phyloP scores from a whole-genome alignment of 257 asterid genomes.

The Lycium barbarum region DNA sequence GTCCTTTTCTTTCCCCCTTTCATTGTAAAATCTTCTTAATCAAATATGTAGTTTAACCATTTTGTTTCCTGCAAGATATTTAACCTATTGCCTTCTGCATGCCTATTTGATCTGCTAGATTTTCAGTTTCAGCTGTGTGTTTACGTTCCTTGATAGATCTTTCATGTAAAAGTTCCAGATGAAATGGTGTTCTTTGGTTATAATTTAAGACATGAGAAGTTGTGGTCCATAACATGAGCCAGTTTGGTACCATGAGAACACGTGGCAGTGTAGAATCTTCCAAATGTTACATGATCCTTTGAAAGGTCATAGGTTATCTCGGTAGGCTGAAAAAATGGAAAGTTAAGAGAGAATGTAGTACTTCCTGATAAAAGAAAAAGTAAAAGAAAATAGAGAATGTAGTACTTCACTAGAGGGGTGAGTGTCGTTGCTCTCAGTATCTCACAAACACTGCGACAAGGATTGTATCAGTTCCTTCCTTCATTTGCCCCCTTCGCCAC shows the following conservation, averaged over 20 bases:
- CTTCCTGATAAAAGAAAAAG: neutral
- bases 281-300: neutral
- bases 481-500: neutral
- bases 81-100: neutral
- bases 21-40: neutral
- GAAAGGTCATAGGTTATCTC: neutral
- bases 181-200: neutral
- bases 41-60: neutral
- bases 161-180: neutral
- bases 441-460: neutral
- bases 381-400: neutral
- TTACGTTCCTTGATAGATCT: neutral
- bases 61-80: neutral
- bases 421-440: neutral
- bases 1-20: neutral
- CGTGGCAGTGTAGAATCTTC: neutral
- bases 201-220: conserved; percentile 2
- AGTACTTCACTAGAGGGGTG: neutral
- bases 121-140: neutral
- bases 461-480: neutral
- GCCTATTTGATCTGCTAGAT: neutral
- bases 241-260: neutral
- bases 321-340: neutral
- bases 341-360: neutral
- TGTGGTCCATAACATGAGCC: neutral